Conservation (phyloP, 805 yeast genomes). For the Lipomyces orientalis region DNA sequence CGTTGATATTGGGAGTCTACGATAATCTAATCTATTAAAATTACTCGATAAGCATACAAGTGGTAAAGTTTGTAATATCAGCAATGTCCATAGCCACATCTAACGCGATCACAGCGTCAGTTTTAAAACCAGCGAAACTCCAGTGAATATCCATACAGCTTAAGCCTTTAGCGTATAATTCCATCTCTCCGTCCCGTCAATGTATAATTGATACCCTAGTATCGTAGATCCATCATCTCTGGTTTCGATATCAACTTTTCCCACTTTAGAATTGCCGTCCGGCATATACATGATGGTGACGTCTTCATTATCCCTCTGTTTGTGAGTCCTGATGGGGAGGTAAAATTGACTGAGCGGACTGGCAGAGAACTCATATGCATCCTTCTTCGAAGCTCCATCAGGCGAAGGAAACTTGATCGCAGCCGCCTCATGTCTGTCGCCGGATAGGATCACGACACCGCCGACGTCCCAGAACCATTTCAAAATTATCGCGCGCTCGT, state of each 20-base stretch:
- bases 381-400: conserved; percentile 9
- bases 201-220: conserved; percentile 19
- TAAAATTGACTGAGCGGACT: conserved; percentile 40
- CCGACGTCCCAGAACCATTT: conserved; percentile 29
- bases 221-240: conserved; percentile 10
- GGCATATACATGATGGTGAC: conserved; percentile 37
- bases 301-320: conserved; percentile 31
- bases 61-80: neutral
- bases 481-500: conserved; percentile 33
- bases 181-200: conserved; percentile 34
- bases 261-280: conserved; percentile 36
- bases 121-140: neutral
- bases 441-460: conserved; percentile 35
- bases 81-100: neutral
- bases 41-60: neutral
- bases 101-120: neutral
- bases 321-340: conserved; percentile 36
- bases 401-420: conserved; percentile 40
- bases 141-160: neutral
- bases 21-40: neutral
- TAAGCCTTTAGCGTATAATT: conserved; percentile 3
- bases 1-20: neutral
- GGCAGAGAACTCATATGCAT: conserved; percentile 40
- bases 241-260: conserved; percentile 31
- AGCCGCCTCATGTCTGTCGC: conserved; percentile 41